Conservation (phyloP, 106 monocot species). For the Dendrobium chrysotoxum region DNA sequence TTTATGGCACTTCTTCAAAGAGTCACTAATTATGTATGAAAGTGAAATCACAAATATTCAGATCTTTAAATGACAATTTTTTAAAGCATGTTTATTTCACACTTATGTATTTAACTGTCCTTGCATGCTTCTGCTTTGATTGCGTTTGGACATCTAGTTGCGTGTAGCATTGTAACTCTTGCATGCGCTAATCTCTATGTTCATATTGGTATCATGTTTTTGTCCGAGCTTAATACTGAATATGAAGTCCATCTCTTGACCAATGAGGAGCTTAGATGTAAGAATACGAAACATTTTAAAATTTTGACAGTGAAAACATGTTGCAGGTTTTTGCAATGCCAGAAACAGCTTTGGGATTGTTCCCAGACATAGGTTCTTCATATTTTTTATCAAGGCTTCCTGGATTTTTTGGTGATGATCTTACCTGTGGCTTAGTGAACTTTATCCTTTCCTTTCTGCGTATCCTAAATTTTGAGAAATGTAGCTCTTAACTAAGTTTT, state of each 20-base stretch:
- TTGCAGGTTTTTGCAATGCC: slow-evolving; percentile 98
- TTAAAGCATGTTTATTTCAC: background rate
- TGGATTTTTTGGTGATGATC: slow-evolving; percentile 67
- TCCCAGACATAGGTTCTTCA: slow-evolving; percentile 92
- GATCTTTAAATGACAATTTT: background rate
- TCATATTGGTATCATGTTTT: background rate
- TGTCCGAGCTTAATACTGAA: background rate
- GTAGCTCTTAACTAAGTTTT: background rate
- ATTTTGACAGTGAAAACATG: slow-evolving; percentile 2
- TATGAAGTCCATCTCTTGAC: background rate
- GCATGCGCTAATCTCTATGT: background rate
- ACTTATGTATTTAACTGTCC: background rate
- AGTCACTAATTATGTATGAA: too few species aligned
- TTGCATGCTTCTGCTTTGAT: background rate
- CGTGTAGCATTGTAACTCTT: background rate
- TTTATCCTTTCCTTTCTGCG: background rate
- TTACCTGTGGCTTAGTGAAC: background rate
- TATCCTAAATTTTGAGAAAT: background rate
- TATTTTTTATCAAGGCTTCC: slow-evolving; percentile 81
- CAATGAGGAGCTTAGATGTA: background rate
- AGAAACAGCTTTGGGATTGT: slow-evolving; percentile 82
- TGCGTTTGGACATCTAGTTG: background rate
- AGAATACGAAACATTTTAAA: background rate
- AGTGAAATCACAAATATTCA: too few species aligned
- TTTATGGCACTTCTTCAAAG: too few species aligned